Percentiles rank a stretch among this genome's conserved stretches.
phyloP scores from a whole-genome alignment of 495 filamentous ascomycete species.

The Hypomontagnella submonticulosa region DNA sequence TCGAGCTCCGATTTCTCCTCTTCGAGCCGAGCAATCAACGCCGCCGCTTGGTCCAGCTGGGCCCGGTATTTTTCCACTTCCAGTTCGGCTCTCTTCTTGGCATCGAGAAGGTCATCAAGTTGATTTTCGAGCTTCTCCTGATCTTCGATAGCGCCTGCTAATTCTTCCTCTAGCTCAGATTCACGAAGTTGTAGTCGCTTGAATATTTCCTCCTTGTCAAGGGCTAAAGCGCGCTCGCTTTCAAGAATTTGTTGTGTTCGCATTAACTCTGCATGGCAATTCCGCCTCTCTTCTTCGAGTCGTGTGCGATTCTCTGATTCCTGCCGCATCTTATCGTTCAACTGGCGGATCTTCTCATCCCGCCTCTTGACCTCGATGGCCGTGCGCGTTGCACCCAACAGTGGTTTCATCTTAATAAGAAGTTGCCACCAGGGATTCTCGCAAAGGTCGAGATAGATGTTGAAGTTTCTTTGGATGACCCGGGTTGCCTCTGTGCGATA shows the following conservation, averaged over 20 bases:
- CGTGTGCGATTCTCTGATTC: slow-evolving; percentile 79
- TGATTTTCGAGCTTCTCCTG: slow-evolving; percentile 95
- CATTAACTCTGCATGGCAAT: slow-evolving; percentile 85
- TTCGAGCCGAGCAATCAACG: slow-evolving; percentile 85
- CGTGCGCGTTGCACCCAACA: slow-evolving; percentile 89
- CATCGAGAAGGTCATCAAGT: slow-evolving; percentile 86
- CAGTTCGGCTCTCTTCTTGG: slow-evolving; percentile 89
- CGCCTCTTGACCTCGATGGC: slow-evolving; percentile 91
- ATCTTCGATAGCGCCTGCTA: slow-evolving; percentile 92
- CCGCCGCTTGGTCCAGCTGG: slow-evolving; percentile 90
- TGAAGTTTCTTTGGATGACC: slow-evolving; percentile 94
- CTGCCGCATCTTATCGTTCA: slow-evolving; percentile 83
- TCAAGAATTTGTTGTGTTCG: slow-evolving; percentile 92
- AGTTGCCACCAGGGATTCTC: slow-evolving; percentile 97
- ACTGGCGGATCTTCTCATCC: slow-evolving; percentile 88
- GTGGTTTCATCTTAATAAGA: slow-evolving; percentile 93
- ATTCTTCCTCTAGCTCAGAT: slow-evolving; percentile 88
- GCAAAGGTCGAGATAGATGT: slow-evolving; percentile 86
- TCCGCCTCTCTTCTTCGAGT: slow-evolving; percentile 90
- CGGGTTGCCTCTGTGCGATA: slow-evolving; percentile 94
- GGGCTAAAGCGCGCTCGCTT: slow-evolving; percentile 90
- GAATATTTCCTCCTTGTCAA: slow-evolving; percentile 99
- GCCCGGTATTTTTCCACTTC: slow-evolving; percentile 80
- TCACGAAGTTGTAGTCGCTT: slow-evolving; percentile 91
- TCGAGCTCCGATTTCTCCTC: slow-evolving; percentile 81